phyloP scores from a whole-genome alignment of 2,329 filamentous ascomycete species.

The Xylaria sp. region DNA sequence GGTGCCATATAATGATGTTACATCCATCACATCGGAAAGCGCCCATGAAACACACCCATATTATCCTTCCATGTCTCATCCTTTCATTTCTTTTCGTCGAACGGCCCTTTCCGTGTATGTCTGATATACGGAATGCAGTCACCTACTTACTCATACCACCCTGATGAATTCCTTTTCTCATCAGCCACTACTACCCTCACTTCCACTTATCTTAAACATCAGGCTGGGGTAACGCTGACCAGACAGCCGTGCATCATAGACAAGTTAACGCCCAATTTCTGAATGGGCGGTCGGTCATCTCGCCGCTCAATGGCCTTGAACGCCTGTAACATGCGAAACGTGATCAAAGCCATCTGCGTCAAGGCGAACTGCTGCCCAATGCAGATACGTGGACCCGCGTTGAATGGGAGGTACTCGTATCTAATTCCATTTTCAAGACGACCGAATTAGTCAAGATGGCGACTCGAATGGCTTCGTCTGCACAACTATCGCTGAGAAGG shows the following conservation, averaged over 20 bases:
- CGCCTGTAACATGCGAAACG: constrained; percentile 47
- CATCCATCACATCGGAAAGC: too few relatives aligned
- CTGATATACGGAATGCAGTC: too few relatives aligned
- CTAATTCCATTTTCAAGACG: constrained; percentile 29
- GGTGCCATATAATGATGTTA: too few relatives aligned
- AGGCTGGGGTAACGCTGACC: constrained; percentile 46
- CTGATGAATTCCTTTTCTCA: neutral
- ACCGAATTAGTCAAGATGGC: neutral
- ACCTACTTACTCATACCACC: neutral
- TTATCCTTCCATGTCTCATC: too few relatives aligned
- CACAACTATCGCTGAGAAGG: neutral
- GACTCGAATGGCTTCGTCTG: neutral
- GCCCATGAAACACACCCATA: too few relatives aligned
- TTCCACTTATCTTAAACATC: neutral
- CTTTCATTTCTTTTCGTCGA: too few relatives aligned
- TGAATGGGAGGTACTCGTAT: constrained; percentile 54
- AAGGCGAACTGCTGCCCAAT: constrained; percentile 54
- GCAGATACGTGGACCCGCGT: constrained; percentile 54
- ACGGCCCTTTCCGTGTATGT: too few relatives aligned
- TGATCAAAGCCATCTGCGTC: constrained; percentile 48
- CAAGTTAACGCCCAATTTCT: constrained; percentile 46
- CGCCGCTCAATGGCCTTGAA: constrained; percentile 46
- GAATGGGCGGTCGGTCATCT: constrained; percentile 45
- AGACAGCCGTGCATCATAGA: constrained; percentile 49
- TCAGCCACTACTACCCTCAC: neutral